Percentiles rank a stretch among this genome's conserved stretches.
Evolutionary conservation across 2,329 filamentous ascomycete species (phyloP).

Genomic region (Sphaerostilbella broomeana): DNA sequence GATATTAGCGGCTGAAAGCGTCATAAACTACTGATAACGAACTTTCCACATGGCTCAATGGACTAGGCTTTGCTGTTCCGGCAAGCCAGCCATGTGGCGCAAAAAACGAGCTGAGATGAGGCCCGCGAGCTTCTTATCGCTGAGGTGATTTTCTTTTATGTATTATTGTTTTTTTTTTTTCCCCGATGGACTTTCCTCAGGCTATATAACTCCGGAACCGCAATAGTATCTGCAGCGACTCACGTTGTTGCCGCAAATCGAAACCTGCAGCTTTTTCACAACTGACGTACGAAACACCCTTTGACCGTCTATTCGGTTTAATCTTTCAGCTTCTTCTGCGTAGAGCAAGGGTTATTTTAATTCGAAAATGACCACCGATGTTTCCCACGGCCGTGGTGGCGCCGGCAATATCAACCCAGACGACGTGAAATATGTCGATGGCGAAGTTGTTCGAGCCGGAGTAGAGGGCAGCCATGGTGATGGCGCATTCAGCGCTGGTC

Average conservation of each 20-base stretch:
- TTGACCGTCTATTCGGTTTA: too few species aligned
- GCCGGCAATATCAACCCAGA: slow-evolving; percentile 56
- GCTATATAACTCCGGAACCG: too few species aligned
- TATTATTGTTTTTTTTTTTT: background rate
- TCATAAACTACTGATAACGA: slow-evolving; percentile 6
- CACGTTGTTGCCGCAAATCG: too few species aligned
- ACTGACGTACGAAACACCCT: too few species aligned
- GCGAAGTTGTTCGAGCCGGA: slow-evolving; percentile 53
- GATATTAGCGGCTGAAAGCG: slow-evolving; percentile 4
- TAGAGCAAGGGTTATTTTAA: too few species aligned
- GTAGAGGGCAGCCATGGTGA: slow-evolving; percentile 49
- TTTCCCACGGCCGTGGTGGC: slow-evolving; percentile 56
- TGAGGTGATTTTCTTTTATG: background rate
- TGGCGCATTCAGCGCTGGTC: slow-evolving; percentile 52
- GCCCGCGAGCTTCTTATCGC: slow-evolving; percentile 5
- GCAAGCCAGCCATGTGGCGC: slow-evolving; percentile 15
- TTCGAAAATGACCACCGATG: slow-evolving; percentile 36
- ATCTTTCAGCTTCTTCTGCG: too few species aligned
- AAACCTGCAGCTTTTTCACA: too few species aligned
- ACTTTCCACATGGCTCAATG: slow-evolving; percentile 1
- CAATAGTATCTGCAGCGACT: too few species aligned
- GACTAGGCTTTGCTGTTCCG: slow-evolving; percentile 2
- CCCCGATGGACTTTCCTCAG: background rate
- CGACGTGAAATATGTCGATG: slow-evolving; percentile 53
- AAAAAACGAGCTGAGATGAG: slow-evolving; percentile 4